These are phyloP conservation scores for Zygotorulaspora chibaensis DNA, from an alignment of 805 yeast genomes.

Conservation along the genomic window DNA sequence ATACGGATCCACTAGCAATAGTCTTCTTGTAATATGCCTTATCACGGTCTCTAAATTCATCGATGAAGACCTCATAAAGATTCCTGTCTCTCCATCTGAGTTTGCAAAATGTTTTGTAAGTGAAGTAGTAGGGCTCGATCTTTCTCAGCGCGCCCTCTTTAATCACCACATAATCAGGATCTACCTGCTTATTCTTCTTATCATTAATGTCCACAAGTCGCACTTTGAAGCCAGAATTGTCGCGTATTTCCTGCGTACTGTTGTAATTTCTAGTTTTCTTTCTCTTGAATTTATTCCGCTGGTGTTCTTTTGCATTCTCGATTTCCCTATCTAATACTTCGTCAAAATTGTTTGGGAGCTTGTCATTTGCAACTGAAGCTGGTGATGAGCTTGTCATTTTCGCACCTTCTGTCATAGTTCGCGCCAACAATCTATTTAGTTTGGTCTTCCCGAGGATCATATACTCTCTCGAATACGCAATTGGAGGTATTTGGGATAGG, in stretches of 20 bases:
- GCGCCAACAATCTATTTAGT: neutral
- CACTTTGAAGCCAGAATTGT: conserved; percentile 32
- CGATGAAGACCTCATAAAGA: conserved; percentile 71
- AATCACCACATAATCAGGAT: conserved; percentile 53
- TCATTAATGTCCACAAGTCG: conserved; percentile 26
- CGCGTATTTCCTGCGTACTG: conserved; percentile 19
- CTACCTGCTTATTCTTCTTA: conserved; percentile 48
- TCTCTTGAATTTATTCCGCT: conserved; percentile 9
- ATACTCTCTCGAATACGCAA: neutral
- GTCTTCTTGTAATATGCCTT: conserved; percentile 58
- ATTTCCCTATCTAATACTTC: conserved; percentile 12
- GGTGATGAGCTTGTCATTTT: neutral
- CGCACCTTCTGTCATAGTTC: neutral
- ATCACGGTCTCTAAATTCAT: conserved; percentile 80
- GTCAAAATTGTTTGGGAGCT: conserved; percentile 8
- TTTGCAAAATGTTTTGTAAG: conserved; percentile 89
- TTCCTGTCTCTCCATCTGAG: conserved; percentile 85
- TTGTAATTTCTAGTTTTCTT: conserved; percentile 11
- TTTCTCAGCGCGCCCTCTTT: conserved; percentile 61
- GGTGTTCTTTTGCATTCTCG: conserved; percentile 10
- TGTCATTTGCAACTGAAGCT: neutral
- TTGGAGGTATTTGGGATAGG: neutral
- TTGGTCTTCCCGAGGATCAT: neutral
- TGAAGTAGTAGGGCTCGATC: conserved; percentile 81
- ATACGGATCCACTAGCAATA: conserved; percentile 61